Base-by-base conservation (phyloP, 108 stramenopile genomes). In the Cyclostephanos tholiformis region DNA sequence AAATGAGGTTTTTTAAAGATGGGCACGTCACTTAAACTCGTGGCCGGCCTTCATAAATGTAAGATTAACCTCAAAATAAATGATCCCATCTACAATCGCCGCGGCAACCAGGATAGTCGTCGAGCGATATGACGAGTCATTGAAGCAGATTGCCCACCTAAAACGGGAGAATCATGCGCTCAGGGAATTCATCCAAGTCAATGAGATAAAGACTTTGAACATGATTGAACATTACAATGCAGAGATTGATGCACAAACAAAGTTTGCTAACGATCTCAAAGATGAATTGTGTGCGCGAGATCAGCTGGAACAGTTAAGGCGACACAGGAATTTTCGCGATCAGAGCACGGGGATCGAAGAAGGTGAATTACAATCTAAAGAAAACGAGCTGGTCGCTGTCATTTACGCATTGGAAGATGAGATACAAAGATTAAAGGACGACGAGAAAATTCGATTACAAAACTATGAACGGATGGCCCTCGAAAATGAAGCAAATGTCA, bases 401-500 rank as follows among this genome's bases (percentile, higher is more conserved):
- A 58, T 74, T 25, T 57, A 74, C 39, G 38, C 60, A 58, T 66
- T 75, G n/a, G 74, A 75, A 56, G 74, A 75, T 23, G 74, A 75
- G 38, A 61, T 75, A 19, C 44, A 67, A 56, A 10, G 46, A 19
- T 52, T 75, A 48, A 75, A 67, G 30, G 66, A 75, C 13, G 44
- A 52, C 30, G 43, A 75, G 50, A 35, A 20, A 26, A 49, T 48
- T 6, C 65, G 50, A 50, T 23, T 46, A 5, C 55, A 38, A 2
- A 29, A 67, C 6, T 75, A 67, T 51, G 59, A 75, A 19, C 65
- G 65, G 35, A 63, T 51, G 74, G 20, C 48, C 7, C n/a, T 75
- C 46, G 65, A 50, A 30, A 67, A 75, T 52, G 41, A 75, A 67
- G 65, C 56, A 36, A 25, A 65, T 29, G 59, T 55, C 26, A 75